A percentile compares a stretch with the other conserved stretches of the same genome.
Evolutionary conservation across 1,284 basidiomycete species (phyloP).

Genomic region (Ganoderma meredithae): DNA sequence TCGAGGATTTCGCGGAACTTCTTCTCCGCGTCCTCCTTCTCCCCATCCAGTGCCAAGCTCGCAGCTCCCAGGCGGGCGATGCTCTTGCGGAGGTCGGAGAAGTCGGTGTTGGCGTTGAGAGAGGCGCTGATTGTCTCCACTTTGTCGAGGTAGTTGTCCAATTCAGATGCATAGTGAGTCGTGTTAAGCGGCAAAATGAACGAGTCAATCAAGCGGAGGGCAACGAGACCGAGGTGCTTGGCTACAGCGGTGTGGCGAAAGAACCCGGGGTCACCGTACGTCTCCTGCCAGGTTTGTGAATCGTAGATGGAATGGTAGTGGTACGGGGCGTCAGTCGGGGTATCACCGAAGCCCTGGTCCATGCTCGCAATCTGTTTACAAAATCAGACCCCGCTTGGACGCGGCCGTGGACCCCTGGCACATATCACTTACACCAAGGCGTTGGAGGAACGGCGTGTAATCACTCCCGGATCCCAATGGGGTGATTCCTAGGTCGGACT

Average conservation of each 20-base stretch:
- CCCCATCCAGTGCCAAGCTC: conserved; percentile 61
- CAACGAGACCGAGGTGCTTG: conserved; percentile 68
- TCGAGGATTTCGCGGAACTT: conserved; percentile 42
- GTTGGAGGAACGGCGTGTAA: conserved; percentile 83
- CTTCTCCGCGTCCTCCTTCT: conserved; percentile 51
- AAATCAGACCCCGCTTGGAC: background rate
- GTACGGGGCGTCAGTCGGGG: conserved; percentile 67
- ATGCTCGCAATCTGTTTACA: conserved; percentile 56
- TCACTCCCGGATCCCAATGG: conserved; percentile 72
- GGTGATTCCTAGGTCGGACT: conserved; percentile 43
- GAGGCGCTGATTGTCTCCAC: conserved; percentile 42
- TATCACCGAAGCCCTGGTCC: conserved; percentile 58
- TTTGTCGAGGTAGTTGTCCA: conserved; percentile 55
- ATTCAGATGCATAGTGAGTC: conserved; percentile 68
- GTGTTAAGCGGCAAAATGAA: conserved; percentile 76
- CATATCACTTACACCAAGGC: conserved; percentile 51
- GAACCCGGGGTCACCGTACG: conserved; percentile 78
- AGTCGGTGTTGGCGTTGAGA: conserved; percentile 26
- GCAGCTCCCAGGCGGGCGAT: conserved; percentile 59
- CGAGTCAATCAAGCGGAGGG: conserved; percentile 66
- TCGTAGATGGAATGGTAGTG: conserved; percentile 84
- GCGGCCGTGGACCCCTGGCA: too few species aligned
- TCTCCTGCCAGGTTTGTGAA: conserved; percentile 72
- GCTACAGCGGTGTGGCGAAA: conserved; percentile 75
- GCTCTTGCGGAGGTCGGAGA: conserved; percentile 51